Conservation (phyloP, 2,329 filamentous ascomycete genomes). For the Trichoderma asperellum region DNA sequence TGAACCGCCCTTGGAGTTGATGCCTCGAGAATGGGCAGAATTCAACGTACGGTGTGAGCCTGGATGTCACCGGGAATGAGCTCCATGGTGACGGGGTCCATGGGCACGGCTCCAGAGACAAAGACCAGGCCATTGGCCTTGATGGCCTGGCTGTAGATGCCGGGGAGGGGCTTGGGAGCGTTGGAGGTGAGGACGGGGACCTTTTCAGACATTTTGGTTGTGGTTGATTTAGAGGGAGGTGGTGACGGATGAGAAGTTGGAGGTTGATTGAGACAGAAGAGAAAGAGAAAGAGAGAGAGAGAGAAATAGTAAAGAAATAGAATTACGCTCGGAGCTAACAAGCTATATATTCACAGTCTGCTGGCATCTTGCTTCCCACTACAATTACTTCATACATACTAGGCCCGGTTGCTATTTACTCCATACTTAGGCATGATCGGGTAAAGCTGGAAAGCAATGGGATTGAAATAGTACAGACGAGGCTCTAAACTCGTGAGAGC, state of each 20-base stretch:
- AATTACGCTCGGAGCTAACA: not conserved
- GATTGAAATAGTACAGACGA: not conserved
- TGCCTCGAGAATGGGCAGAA: not conserved
- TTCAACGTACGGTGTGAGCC: constrained; percentile 59
- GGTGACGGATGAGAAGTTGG: not conserved
- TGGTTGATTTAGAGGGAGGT: not conserved
- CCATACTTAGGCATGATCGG: constrained; percentile 12
- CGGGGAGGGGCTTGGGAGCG: constrained; percentile 47
- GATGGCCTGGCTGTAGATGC: constrained; percentile 60
- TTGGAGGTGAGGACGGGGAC: constrained; percentile 46
- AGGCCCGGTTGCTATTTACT: not conserved
- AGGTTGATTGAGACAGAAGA: not conserved
- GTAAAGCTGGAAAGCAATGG: constrained; percentile 20
- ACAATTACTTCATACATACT: not conserved
- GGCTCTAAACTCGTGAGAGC: not conserved
- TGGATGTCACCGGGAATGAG: constrained; percentile 67
- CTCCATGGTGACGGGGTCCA: constrained; percentile 60
- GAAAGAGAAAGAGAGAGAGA: not conserved
- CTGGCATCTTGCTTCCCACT: not conserved
- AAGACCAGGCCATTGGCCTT: constrained; percentile 70
- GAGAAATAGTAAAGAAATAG: not conserved
- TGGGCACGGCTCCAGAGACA: constrained; percentile 72
- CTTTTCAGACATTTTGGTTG: constrained; percentile 41
- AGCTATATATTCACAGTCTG: not conserved
- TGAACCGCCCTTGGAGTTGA: not conserved